Percentiles rank a stretch among this genome's conserved stretches.
Evolutionary conservation across 306 rosid species (phyloP).

Genomic region (Vigna trinervia): DNA sequence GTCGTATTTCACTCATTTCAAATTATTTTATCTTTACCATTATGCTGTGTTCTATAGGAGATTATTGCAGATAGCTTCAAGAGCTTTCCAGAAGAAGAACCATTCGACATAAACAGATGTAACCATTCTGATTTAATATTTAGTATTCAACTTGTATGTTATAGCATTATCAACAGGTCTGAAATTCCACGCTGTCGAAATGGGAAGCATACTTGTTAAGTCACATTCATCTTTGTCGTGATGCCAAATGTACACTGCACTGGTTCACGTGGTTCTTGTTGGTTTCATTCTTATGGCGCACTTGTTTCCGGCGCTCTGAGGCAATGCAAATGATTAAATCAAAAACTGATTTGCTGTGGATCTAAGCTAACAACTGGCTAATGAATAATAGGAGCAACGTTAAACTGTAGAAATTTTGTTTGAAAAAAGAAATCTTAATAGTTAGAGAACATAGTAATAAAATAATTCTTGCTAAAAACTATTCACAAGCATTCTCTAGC

Average conservation of each 20-base stretch:
- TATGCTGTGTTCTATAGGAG: background rate
- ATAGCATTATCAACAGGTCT: background rate
- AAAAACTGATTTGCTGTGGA: slow-evolving; percentile 12
- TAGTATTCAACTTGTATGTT: background rate
- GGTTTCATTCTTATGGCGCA: too few species aligned
- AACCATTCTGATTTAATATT: background rate
- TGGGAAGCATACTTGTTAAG: background rate
- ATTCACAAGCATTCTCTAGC: slow-evolving; percentile 1
- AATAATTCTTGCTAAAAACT: background rate
- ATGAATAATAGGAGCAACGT: slow-evolving; percentile 24
- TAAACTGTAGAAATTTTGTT: slow-evolving; percentile 27
- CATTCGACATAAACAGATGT: background rate
- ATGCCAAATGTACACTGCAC: background rate
- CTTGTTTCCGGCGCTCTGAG: slow-evolving; percentile 1
- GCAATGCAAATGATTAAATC: background rate
- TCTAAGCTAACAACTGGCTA: background rate
- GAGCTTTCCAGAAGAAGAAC: background rate
- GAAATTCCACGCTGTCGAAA: slow-evolving; percentile 15
- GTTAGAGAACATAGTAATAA: background rate
- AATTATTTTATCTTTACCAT: too few species aligned
- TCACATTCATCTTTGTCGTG: slow-evolving; percentile 11
- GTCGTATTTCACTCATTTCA: background rate
- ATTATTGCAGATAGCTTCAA: background rate
- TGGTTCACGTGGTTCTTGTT: slow-evolving; percentile 9
- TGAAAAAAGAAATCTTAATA: slow-evolving; percentile 11